phyloP scores from a whole-genome alignment of 139 green algal genomes.

The Trebouxia sp. region DNA sequence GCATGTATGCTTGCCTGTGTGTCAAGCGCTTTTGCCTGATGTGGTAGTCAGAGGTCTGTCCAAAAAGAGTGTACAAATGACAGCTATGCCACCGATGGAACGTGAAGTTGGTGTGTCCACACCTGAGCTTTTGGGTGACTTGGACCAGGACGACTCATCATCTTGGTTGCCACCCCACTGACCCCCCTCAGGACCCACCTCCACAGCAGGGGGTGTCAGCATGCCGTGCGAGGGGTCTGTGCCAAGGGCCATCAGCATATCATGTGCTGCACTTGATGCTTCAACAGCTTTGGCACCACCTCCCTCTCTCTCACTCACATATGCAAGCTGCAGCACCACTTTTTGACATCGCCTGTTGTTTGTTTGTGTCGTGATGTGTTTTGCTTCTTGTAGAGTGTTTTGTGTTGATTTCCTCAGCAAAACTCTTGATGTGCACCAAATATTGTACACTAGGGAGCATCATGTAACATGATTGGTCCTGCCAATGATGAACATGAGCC shows the following conservation, averaged over 20 bases:
- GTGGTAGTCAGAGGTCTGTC: not conserved
- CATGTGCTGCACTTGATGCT: conserved; percentile 40
- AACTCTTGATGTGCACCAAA: too few species aligned
- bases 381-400: too few species aligned
- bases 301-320: conserved; percentile 31
- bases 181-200: not conserved
- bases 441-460: too few species aligned
- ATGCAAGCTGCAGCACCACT: conserved; percentile 40
- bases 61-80: not conserved
- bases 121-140: not conserved
- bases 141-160: not conserved
- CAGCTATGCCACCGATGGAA: not conserved
- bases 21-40: too few species aligned
- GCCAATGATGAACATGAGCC: too few species aligned
- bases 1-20: too few species aligned
- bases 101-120: not conserved
- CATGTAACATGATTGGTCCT: too few species aligned
- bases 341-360: too few species aligned
- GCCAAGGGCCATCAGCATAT: conserved; percentile 49
- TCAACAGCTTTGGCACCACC: not conserved
- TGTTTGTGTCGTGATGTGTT: too few species aligned
- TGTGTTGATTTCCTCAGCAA: too few species aligned
- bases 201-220: not conserved
- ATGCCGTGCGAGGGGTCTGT: conserved; percentile 59
- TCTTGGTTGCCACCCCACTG: not conserved